Evolutionary conservation across 331 rosid genomes (phyloP).

Genomic region (Malus hybrid): DNA sequence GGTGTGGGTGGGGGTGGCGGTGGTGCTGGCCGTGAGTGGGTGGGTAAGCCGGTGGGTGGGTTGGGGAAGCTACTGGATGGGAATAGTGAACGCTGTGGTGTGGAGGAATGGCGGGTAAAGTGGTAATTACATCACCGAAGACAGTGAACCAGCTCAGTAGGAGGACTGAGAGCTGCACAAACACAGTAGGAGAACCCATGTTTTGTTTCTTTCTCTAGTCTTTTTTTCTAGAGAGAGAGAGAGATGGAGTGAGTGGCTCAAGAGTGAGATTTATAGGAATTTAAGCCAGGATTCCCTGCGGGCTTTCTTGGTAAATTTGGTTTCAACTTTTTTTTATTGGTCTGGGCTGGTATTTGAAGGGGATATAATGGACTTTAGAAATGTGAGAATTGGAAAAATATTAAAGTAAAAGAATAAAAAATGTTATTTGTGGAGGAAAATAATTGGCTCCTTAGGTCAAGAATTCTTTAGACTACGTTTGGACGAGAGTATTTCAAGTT

Average conservation of each 20-base stretch:
- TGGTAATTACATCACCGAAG: not conserved
- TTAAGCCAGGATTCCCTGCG: slow-evolving; percentile 6
- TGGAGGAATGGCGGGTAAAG: slow-evolving; percentile 10
- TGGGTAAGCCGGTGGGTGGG: slow-evolving; percentile 27
- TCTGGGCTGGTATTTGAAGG: not conserved
- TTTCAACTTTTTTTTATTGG: not conserved
- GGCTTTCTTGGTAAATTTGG: slow-evolving; percentile 1
- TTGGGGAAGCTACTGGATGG: slow-evolving; percentile 16
- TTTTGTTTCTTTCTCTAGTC: not conserved
- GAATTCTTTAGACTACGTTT: no score
- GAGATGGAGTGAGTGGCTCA: not conserved
- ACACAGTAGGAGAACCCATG: not conserved
- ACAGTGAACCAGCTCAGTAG: slow-evolving; percentile 21
- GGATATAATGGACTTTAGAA: not conserved
- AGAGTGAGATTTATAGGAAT: slow-evolving; percentile 20
- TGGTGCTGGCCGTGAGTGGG: slow-evolving; percentile 8
- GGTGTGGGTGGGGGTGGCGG: slow-evolving; percentile 12
- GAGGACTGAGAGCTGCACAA: slow-evolving; percentile 8
- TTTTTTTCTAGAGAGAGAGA: not conserved
- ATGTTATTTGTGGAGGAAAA: no score
- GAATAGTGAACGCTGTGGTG: slow-evolving; percentile 7
- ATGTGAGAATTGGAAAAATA: not conserved
- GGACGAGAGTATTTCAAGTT: no score
- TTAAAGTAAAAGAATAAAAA: no score
- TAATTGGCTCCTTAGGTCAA: no score